Evolutionary conservation across 2,329 filamentous ascomycete species (phyloP), one percentile per base, ranked within the genome.

Genomic region (Colletotrichum gloeosporioides): DNA sequence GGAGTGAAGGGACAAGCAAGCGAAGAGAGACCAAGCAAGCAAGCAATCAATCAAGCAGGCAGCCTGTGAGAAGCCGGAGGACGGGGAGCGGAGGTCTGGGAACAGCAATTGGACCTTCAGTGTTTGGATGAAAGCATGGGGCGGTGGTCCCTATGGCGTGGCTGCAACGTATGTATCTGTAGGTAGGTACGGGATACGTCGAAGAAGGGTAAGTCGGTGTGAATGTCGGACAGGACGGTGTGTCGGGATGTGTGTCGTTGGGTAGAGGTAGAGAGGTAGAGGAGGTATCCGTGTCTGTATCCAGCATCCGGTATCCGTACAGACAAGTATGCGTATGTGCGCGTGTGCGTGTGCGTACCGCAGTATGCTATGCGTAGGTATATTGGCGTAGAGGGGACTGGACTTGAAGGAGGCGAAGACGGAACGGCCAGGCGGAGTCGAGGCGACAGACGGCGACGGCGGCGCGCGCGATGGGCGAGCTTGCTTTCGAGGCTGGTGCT

Each of bases 71-170:
- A 77, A 70, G 66, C 66, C 71, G 53, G 70, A 76, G 53, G 39
- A 76, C 63, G 73, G 55, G 39, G 36, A 70, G 71, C 69, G 55
- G 32, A 72, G 68, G 36, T 53, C 31, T 44, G 34, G 55, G 55
- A 25, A 25, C 55, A 74, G 59, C 71, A 71, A 71, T 71, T 55
- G 71, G 74, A 70, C 61, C 36, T 69, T 49, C 16, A 27, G 75
- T 75, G 71, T 77, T 77, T 67, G 66, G 75, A 77, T 29, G 71
- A 75, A 75, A 70, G 75, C 65, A 76, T 75, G 74, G 74, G 74
- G 59, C 59, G 59, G 69, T 59, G 68, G 69, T 73, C 62, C 62
- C 57, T 61, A 36, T 53, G 62, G 69, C 36, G 63, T 66, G 73
- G 67, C 31, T 49, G 53, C 65, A 64, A 59, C 53, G 65, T 53